Evolutionary conservation across 768 basidiomycete species (phyloP).

Genomic region (Collybia mongolica): DNA sequence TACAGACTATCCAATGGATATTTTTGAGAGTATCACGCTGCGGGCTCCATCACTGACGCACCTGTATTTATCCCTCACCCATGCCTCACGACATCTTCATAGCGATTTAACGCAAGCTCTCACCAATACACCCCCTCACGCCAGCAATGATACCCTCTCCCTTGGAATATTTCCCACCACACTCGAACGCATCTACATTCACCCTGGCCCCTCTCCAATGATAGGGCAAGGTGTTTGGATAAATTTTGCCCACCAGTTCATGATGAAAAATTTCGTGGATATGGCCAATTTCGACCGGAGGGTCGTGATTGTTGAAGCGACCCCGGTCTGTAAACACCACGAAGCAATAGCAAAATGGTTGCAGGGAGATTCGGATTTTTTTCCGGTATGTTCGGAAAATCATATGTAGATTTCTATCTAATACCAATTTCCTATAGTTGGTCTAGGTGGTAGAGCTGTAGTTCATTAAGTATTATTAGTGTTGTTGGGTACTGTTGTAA

Average conservation of each 20-base stretch:
- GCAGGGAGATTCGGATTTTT: not conserved
- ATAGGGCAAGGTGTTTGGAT: conserved; percentile 10
- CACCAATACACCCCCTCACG: not conserved
- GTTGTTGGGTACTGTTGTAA: too few relatives aligned
- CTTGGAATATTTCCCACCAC: conserved; percentile 3
- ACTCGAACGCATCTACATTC: conserved; percentile 11
- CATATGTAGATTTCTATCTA: not conserved
- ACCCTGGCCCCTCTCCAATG: conserved; percentile 6
- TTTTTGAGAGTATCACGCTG: conserved; percentile 21
- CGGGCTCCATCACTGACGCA: conserved; percentile 18
- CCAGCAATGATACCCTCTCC: not conserved
- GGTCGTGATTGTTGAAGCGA: conserved; percentile 1
- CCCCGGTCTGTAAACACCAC: not conserved
- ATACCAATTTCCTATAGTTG: not conserved
- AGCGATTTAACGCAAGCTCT: conserved; percentile 13
- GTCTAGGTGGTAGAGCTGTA: not conserved
- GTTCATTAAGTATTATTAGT: too few relatives aligned
- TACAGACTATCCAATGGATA: conserved; percentile 16
- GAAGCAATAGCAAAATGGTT: conserved; percentile 8
- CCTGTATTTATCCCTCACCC: conserved; percentile 16
- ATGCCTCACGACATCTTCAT: conserved; percentile 14
- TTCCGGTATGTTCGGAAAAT: not conserved
- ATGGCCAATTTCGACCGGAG: conserved; percentile 4
- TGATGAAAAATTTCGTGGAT: conserved; percentile 4
- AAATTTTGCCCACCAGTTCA: conserved; percentile 2